Evolutionary conservation across 2,329 filamentous ascomycete genomes (phyloP), one percentile per base, ranked within the genome.

Genomic region (Penicillium hordei): DNA sequence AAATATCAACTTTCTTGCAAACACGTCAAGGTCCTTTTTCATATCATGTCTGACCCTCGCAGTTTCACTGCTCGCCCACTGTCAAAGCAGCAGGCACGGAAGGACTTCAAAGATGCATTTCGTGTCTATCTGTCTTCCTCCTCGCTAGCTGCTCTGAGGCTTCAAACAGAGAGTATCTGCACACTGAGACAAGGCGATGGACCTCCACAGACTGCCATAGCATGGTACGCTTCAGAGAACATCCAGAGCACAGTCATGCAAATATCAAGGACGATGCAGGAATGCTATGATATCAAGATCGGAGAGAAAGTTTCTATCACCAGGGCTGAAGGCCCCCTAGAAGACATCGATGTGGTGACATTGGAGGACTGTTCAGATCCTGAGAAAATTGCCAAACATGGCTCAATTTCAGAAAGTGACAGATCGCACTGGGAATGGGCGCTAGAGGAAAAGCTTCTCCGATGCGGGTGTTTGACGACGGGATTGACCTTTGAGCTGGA

Each of bases 181-280:
- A 78, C 52, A 36, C 42, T 78, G 43, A 68, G 68, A 38, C 57
- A 69, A 39, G 63, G 67, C 4, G 71, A 76, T 48, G 79, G 75
- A 23, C 61, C 70, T 12, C 72, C 75, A n/a, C 83, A 81, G 46
- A 79, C 81, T 51, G 86, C 83, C n/a, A 81, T 89, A 65, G 85
- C 83, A 12, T 89, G 86, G 86, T 76, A 80, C 40, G 82, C 84
- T 4, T 70, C 79, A 6, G 79, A 87, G 70, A 86, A 87, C 66
- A 78, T 91, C 64, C 83, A 86, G 68, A 85, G 85, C 63, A 83
- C 87, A 61, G 81, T 91, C 56, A 79, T 89, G 49, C 82, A 93
- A 79, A 85, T 90, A 78, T 87, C 90, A 23, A 87, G 90, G 61
- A 81, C 85, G 6, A 85, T 95, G 53, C 88, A 90, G 61, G 87